Percentiles rank a stretch among this genome's conserved stretches.
Conservation (phyloP, 768 basidiomycete species). For the Tricholoma furcatifolium region DNA sequence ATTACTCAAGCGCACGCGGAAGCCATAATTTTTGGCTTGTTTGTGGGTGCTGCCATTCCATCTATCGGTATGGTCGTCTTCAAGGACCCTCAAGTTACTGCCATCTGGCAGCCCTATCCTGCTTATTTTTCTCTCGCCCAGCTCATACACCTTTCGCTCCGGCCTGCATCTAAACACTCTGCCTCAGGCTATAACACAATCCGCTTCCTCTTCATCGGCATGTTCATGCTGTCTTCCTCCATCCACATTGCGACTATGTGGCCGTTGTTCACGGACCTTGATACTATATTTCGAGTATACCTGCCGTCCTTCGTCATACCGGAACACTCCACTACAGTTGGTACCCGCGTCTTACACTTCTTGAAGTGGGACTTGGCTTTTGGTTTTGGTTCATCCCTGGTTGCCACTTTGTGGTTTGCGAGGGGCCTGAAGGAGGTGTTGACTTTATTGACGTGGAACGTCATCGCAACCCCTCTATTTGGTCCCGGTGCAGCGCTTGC, state of each 20-base stretch:
- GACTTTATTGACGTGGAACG: constrained; percentile 40
- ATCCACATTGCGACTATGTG: constrained; percentile 39
- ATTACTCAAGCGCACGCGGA: constrained; percentile 49
- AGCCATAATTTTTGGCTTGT: constrained; percentile 48
- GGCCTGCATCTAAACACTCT: constrained; percentile 30
- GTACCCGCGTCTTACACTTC: constrained; percentile 35
- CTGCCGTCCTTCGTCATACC: constrained; percentile 34
- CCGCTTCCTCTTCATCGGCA: constrained; percentile 34
- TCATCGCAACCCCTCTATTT: constrained; percentile 36
- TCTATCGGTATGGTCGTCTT: constrained; percentile 43
- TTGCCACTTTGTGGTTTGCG: constrained; percentile 52
- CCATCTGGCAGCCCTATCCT: constrained; percentile 56
- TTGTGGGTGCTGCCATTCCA: constrained; percentile 46
- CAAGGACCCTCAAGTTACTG: constrained; percentile 42
- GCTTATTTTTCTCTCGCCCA: constrained; percentile 42
- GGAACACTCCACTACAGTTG: constrained; percentile 21
- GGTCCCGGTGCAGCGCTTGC: constrained; percentile 54
- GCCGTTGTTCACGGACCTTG: constrained; percentile 30
- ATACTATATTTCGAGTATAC: constrained; percentile 30
- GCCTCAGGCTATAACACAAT: constrained; percentile 37
- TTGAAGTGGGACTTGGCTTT: constrained; percentile 53
- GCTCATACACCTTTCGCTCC: constrained; percentile 36
- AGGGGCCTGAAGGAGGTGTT: constrained; percentile 28
- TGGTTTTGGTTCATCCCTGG: constrained; percentile 34
- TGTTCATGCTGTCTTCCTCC: constrained; percentile 42